Evolutionary conservation across 345 rosid species (phyloP), one percentile per base, ranked within the genome.

Genomic region (Kandelia obovata): DNA sequence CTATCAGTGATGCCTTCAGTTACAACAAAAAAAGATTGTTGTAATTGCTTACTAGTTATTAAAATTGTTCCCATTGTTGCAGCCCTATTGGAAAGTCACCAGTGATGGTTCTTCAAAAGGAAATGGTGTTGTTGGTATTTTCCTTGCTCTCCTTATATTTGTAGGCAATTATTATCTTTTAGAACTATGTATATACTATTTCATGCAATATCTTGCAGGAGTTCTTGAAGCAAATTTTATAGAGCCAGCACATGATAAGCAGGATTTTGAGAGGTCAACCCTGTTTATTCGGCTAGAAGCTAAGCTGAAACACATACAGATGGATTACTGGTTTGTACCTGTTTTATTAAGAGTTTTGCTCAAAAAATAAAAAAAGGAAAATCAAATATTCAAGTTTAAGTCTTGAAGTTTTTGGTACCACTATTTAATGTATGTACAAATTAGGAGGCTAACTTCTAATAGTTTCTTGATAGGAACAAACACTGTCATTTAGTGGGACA

Each of bases 221-320:
- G 96, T 92, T 71, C 89, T 95, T 73, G 97, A 95, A 84, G 97
- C 89, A 63, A 89, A 95, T 80, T 95, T 95, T 80, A 84, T 92
- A 46, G 97, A 95, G 83, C 99, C 99, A 11, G 89, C 97, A 13
- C 99, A 95, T 75, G 92, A 95, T 80, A 95, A 95, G 85, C 99
- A 95, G 65, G 96, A 87, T 70, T 95, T 95, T 69, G 99, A 95
- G 87, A 87, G 97, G 78, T 95, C 99, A 30, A 78, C 93, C 31
- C 43, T 92, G 39, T 92, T 78, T 83, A 77, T 85, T 20, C 81
- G 97, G 72, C 79, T 95, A 53, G 97, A 92, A 79, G 53, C 81
- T 61, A 87, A 61, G 80, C 92, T 95, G 77, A 95, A 84, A 73
- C 92, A 83, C 62, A 88, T 89, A 64, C 16, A 81, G 39, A 0